phyloP scores from a whole-genome alignment of 805 yeast genomes.

The Sugiyamaella boreocaroliniensis region DNA sequence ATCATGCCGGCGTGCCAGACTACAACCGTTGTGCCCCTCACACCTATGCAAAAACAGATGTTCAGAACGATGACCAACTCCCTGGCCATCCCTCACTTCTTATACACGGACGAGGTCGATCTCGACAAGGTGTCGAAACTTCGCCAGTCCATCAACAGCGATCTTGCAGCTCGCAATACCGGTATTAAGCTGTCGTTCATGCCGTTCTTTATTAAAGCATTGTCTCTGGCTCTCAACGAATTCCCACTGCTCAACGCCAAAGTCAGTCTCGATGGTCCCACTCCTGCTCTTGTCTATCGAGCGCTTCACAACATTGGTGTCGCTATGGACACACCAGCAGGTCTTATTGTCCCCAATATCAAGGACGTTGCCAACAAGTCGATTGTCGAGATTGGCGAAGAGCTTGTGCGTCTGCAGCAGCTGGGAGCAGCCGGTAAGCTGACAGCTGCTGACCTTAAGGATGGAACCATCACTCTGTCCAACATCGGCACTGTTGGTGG shows the following conservation, averaged over 20 bases:
- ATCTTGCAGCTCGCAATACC: slow-evolving; percentile 8
- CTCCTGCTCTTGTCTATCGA: slow-evolving; percentile 23
- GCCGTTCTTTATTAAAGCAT: slow-evolving; percentile 33
- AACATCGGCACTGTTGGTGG: slow-evolving; percentile 33
- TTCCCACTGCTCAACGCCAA: slow-evolving; percentile 28
- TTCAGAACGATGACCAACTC: slow-evolving; percentile 30
- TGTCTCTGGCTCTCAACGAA: slow-evolving; percentile 26
- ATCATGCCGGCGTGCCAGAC: neutral
- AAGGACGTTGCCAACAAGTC: slow-evolving; percentile 24
- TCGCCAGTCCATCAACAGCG: slow-evolving; percentile 21
- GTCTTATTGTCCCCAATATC: slow-evolving; percentile 31
- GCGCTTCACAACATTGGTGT: slow-evolving; percentile 28
- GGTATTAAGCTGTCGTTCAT: slow-evolving; percentile 25
- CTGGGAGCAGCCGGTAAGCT: slow-evolving; percentile 25
- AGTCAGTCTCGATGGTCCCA: slow-evolving; percentile 16
- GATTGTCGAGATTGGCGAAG: slow-evolving; percentile 27
- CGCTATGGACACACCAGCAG: slow-evolving; percentile 32
- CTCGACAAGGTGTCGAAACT: slow-evolving; percentile 25
- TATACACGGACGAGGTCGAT: slow-evolving; percentile 30
- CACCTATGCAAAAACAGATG: slow-evolving; percentile 30
- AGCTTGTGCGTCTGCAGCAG: slow-evolving; percentile 26
- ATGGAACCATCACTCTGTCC: slow-evolving; percentile 30
- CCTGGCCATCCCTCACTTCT: slow-evolving; percentile 29
- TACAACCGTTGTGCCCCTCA: slow-evolving; percentile 19
- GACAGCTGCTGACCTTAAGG: slow-evolving; percentile 24